These are phyloP conservation scores for Alternaria solani DNA, from an alignment of 2,329 filamentous ascomycete species.

Conservation along the genomic window DNA sequence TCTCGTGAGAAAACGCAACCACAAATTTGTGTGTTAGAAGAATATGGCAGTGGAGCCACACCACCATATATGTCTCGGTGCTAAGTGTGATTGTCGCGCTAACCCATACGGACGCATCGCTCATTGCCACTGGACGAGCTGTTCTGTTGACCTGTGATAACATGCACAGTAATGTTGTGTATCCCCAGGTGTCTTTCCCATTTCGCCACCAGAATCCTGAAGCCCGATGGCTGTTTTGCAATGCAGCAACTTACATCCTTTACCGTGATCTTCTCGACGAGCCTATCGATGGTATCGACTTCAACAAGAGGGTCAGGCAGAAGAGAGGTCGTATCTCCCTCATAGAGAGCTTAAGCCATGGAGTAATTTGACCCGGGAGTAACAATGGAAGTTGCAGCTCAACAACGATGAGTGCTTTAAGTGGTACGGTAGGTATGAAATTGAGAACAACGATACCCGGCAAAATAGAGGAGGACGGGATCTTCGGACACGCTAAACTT, in stretches of 20 bases:
- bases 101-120: too few relatives aligned
- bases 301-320: background rate
- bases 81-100: too few relatives aligned
- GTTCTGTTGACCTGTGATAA: too few relatives aligned
- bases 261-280: background rate
- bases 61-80: rapidly evolving
- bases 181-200: too few relatives aligned
- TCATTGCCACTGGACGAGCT: too few relatives aligned
- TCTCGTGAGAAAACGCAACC: rapidly evolving
- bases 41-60: too few relatives aligned
- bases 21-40: too few relatives aligned
- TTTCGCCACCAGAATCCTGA: too few relatives aligned
- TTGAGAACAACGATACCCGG: too few relatives aligned
- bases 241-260: background rate
- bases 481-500: background rate
- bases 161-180: too few relatives aligned
- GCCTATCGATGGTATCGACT: background rate
- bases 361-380: conserved; percentile 19
- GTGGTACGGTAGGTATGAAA: too few relatives aligned
- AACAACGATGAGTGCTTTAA: conserved; percentile 43
- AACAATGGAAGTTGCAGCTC: conserved; percentile 39
- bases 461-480: background rate
- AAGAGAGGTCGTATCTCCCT: background rate
- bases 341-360: background rate
- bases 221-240: too few relatives aligned